A percentile compares a stretch with the other conserved stretches of the same genome.
Evolutionary conservation across 2,329 filamentous ascomycete species (phyloP).

Genomic region (Chlorencoelia australis): DNA sequence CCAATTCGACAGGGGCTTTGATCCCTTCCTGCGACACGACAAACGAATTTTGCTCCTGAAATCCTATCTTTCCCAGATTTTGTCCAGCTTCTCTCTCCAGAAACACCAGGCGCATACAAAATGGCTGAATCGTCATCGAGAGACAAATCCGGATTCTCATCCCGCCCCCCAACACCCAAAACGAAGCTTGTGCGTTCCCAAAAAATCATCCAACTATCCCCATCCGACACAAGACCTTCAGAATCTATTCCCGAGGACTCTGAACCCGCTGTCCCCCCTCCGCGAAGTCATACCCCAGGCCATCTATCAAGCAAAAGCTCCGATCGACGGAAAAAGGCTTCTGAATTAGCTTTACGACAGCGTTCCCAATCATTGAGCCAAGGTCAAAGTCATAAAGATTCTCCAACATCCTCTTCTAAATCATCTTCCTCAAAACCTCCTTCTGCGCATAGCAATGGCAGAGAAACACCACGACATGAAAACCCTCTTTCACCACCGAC

Average conservation of each 20-base stretch:
- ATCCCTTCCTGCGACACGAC: too few species aligned
- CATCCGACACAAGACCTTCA: conserved; percentile 27
- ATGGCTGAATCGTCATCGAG: conserved; percentile 25
- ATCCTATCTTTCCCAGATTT: too few species aligned
- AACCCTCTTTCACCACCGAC: conserved; percentile 14
- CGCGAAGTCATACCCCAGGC: conserved; percentile 52
- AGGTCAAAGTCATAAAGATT: too few species aligned
- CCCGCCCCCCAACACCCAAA: conserved; percentile 28
- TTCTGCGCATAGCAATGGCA: conserved; percentile 12
- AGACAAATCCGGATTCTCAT: conserved; percentile 26
- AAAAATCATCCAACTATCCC: conserved; percentile 36
- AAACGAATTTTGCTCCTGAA: too few species aligned
- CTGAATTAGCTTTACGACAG: conserved; percentile 23
- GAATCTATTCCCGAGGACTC: conserved; percentile 30
- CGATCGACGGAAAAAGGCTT: conserved; percentile 23
- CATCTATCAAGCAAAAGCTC: conserved; percentile 49
- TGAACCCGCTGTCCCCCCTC: conserved; percentile 29
- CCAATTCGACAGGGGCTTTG: too few species aligned
- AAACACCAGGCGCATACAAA: conserved; percentile 18
- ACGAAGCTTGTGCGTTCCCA: conserved; percentile 42
- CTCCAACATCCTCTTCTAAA: conserved; percentile 17
- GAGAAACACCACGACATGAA: conserved; percentile 12
- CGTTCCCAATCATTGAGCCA: conserved; percentile 27
- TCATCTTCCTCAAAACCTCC: conserved; percentile 14
- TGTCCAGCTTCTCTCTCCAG: conserved; percentile 12